Base-by-base conservation (phyloP, 345 rosid species). In the Syzygium oleosum region DNA sequence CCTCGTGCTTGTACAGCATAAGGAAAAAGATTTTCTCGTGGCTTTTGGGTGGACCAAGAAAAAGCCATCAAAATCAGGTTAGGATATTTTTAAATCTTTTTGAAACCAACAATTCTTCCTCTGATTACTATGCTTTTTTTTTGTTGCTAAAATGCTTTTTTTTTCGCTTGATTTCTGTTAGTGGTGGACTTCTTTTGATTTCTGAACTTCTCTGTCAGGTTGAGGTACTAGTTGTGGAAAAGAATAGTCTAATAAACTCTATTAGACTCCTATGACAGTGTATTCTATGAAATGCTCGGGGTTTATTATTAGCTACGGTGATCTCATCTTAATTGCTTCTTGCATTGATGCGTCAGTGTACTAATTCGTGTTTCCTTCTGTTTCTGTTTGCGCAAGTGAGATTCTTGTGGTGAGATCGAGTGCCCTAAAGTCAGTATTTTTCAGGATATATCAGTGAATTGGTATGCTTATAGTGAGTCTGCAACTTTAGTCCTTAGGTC, bases 51-150 rank as follows among this genome's bases (percentile, higher is more conserved):
- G 99, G 86, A 89, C 87, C 43, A 94, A 88, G 89, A 97, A 95
- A 90, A 98, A 97, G 89, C 95, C 95, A 52, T 95, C 97, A 25
- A 94, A 96, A 96, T 91, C 99, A 97, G 99, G 99, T 96, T 84
- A 23, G 87, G 80, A 88, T 4, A 23, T 27, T 22, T 90, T 12
- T 13, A 52, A 14, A 52, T 52, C 17, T 1, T 84, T 84, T 31
- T 84, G 56, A 55, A 54, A 38, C 38, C 25, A 38, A 41, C 59
- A 23, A 51, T 41, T 22, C 54, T 65, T 54, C 58, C 17, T 9
- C 54, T 52, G 17, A 21, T 61, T n/a, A 53, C 52, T 41, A 34
- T 52, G 11, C 31, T 16, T 41, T 55, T 43, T 58, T n/a, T 51
- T 41, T 41, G 5, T 41, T 4, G 43, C 43, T 41, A 41, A 41